phyloP scores from a whole-genome alignment of 2,329 filamentous ascomycete species.

The Podosphaera leucotricha region DNA sequence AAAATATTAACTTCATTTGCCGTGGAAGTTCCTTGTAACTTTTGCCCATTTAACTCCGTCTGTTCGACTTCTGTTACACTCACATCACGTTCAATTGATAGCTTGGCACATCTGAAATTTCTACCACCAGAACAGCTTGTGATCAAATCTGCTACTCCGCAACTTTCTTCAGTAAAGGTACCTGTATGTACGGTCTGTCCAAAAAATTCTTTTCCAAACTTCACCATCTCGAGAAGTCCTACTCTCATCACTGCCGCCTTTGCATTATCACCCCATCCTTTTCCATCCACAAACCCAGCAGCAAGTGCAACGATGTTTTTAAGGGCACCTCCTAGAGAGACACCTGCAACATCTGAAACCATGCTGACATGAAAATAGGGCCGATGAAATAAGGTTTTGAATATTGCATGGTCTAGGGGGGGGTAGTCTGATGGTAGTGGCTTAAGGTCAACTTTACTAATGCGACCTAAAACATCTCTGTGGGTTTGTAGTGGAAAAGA shows the following conservation, averaged over 20 bases:
- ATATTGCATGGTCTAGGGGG: slow-evolving; percentile 60
- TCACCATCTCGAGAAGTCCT: slow-evolving; percentile 86
- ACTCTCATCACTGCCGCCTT: slow-evolving; percentile 98
- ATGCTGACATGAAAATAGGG: slow-evolving; percentile 95
- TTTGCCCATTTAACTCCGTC: slow-evolving; percentile 84
- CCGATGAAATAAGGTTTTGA: slow-evolving; percentile 75
- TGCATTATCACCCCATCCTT: slow-evolving; percentile 95
- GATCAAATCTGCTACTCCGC: slow-evolving; percentile 85
- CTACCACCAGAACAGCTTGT: slow-evolving; percentile 80
- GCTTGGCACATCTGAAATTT: slow-evolving; percentile 84
- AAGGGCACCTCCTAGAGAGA: slow-evolving; percentile 78
- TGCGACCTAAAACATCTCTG: slow-evolving; percentile 42
- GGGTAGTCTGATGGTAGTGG: slow-evolving; percentile 65
- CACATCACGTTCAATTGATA: slow-evolving; percentile 57
- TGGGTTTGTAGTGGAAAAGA: slow-evolving; percentile 26
- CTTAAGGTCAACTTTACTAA: slow-evolving; percentile 45
- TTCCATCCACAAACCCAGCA: slow-evolving; percentile 82
- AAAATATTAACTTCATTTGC: slow-evolving; percentile 82
- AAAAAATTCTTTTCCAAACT: slow-evolving; percentile 88
- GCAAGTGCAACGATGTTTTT: slow-evolving; percentile 95
- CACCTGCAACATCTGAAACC: slow-evolving; percentile 85
- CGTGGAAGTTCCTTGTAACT: slow-evolving; percentile 82
- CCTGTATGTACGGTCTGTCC: slow-evolving; percentile 52
- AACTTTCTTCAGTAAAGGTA: slow-evolving; percentile 94
- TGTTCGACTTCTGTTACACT: slow-evolving; percentile 72